phyloP scores from a whole-genome alignment of 176 grass and related monocot genomes.

The Ensete glaucum region DNA sequence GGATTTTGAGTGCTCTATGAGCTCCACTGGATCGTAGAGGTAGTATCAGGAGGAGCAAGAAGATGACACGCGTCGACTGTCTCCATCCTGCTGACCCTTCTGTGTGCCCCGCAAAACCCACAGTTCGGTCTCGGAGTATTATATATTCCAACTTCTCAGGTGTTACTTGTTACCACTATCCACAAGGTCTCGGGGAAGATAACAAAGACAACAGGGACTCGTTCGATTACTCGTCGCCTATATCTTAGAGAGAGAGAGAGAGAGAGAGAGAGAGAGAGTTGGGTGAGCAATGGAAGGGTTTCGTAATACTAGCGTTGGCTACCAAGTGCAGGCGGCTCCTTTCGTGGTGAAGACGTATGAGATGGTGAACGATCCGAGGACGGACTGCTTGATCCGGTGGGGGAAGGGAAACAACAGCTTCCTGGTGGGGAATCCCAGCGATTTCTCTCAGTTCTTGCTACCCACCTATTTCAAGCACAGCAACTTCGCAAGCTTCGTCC shows the following conservation, averaged over 20 bases:
- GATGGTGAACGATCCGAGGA: conserved; percentile 62
- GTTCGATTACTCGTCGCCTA: too few species aligned
- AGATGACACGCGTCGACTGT: not conserved
- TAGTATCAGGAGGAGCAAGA: not conserved
- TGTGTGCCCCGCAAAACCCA: not conserved
- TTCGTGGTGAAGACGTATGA: conserved; percentile 78
- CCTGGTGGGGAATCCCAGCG: conserved; percentile 38
- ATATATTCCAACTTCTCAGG: too few species aligned
- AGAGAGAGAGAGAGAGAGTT: not conserved
- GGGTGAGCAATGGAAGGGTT: conserved; percentile 6
- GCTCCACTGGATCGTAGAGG: not conserved
- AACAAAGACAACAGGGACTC: too few species aligned
- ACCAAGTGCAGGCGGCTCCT: conserved; percentile 27
- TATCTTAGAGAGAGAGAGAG: too few species aligned
- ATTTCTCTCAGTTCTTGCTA: conserved; percentile 58
- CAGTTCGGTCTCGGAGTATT: too few species aligned
- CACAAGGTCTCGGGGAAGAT: too few species aligned
- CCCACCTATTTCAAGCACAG: conserved; percentile 44
- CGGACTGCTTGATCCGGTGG: conserved; percentile 48
- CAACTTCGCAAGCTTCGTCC: conserved; percentile 35
- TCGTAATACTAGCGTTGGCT: not conserved
- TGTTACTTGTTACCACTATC: too few species aligned
- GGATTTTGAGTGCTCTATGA: not conserved
- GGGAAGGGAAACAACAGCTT: conserved; percentile 57
- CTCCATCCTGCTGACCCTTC: not conserved